Conservation (phyloP, 2,329 filamentous ascomycete species). For the Coccinonectria pachysandricola region DNA sequence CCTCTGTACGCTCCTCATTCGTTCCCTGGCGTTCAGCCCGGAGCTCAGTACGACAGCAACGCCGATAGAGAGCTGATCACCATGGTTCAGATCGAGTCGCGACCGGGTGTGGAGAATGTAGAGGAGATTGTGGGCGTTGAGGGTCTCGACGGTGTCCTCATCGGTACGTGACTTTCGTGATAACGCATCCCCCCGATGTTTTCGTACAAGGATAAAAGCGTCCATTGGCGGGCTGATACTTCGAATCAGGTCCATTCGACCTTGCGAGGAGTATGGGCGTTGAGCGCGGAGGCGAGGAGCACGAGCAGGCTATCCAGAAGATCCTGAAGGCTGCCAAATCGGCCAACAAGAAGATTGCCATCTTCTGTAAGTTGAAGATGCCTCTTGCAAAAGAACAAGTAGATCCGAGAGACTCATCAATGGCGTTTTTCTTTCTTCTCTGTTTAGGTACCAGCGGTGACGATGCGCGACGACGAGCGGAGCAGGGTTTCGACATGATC, state of each 20-base stretch:
- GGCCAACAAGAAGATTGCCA: conserved; percentile 5
- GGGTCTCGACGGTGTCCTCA: conserved; percentile 4
- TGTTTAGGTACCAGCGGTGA: conserved; percentile 3
- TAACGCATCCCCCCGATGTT: not conserved
- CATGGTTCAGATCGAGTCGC: conserved; percentile 6
- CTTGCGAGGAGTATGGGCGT: conserved; percentile 5
- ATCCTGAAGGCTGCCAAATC: conserved; percentile 3
- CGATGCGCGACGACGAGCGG: conserved; percentile 1
- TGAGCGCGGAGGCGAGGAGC: conserved; percentile 4
- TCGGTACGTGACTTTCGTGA: conserved; percentile 1
- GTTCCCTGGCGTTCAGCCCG: conserved; percentile 1
- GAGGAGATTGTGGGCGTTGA: conserved; percentile 3
- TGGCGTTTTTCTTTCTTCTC: not conserved
- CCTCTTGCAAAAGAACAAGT: too few species aligned
- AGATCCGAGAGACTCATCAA: too few species aligned
- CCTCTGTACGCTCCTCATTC: conserved; percentile 4
- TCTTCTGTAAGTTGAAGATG: conserved; percentile 4
- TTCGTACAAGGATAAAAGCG: too few species aligned
- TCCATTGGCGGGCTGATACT: too few species aligned
- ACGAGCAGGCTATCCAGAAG: conserved; percentile 4
- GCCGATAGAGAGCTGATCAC: conserved; percentile 3
- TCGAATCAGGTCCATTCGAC: conserved; percentile 3
- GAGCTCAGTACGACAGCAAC: conserved; percentile 2
- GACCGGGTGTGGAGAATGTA: conserved; percentile 4
- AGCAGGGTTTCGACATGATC: conserved; percentile 6